These are phyloP conservation scores for Ophiostoma montium DNA, from an alignment of 2,329 filamentous ascomycete species.

Conservation along the genomic window DNA sequence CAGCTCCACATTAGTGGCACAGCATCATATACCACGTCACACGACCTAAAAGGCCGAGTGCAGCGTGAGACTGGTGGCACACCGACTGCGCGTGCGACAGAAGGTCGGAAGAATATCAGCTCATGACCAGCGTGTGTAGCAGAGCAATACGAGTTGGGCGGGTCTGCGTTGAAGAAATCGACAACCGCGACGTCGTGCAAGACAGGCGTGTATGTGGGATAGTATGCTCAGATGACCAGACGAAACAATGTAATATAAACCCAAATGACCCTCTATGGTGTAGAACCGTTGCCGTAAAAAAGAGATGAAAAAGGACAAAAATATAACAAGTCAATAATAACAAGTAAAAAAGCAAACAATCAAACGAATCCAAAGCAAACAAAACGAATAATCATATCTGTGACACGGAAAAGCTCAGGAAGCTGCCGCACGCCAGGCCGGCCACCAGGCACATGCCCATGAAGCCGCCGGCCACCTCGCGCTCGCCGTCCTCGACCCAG, in stretches of 20 bases:
- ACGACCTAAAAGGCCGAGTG: not conserved
- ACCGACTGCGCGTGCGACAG: not conserved
- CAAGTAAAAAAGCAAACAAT: not conserved
- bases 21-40: not conserved
- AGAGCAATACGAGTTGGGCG: too few relatives aligned
- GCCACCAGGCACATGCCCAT: constrained; percentile 86
- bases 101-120: not conserved
- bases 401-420: constrained; percentile 69
- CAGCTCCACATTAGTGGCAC: too few relatives aligned
- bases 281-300: too few relatives aligned
- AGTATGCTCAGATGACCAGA: not conserved
- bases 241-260: too few relatives aligned
- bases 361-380: not conserved
- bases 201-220: not conserved
- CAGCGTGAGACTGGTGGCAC: not conserved
- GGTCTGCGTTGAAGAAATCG: too few relatives aligned
- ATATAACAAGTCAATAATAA: not conserved
- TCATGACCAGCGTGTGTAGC: not conserved
- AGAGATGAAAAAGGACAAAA: not conserved
- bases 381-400: constrained; percentile 22
- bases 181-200: not conserved
- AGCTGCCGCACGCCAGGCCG: constrained; percentile 71
- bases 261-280: too few relatives aligned
- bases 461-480: constrained; percentile 81
- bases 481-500: constrained; percentile 69